These are phyloP conservation scores for Kalaharituber pfeilii DNA, from an alignment of 2,329 filamentous ascomycete genomes.

Conservation along the genomic window DNA sequence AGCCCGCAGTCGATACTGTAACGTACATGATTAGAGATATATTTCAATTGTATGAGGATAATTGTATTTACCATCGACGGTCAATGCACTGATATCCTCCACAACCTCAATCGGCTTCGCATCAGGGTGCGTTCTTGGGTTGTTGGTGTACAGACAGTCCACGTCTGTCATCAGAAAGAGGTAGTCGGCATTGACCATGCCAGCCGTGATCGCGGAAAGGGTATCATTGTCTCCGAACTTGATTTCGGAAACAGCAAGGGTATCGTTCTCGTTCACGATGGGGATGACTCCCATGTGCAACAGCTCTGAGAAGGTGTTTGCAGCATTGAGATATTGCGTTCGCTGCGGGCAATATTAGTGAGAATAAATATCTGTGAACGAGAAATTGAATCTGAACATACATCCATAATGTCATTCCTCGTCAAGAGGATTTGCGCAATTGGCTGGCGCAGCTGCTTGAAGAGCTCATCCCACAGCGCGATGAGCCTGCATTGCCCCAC, in stretches of 20 bases:
- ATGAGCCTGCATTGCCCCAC: constrained; percentile 93
- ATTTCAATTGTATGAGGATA: neutral
- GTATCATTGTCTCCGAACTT: constrained; percentile 99
- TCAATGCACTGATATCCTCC: constrained; percentile 64
- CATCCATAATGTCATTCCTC: constrained; percentile 88
- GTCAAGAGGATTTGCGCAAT: constrained; percentile 91
- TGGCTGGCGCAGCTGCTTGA: constrained; percentile 71
- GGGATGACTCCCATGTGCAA: constrained; percentile 91
- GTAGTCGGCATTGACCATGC: constrained; percentile 92
- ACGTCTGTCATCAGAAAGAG: constrained; percentile 98
- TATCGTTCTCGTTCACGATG: constrained; percentile 98
- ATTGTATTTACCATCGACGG: constrained; percentile 49
- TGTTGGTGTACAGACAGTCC: constrained; percentile 92
- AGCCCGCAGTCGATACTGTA: constrained; percentile 70
- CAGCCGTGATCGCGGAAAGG: constrained; percentile 84
- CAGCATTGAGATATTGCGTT: constrained; percentile 87
- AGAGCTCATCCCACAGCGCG: constrained; percentile 86
- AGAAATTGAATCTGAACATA: constrained; percentile 31
- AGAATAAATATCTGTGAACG: constrained; percentile 14
- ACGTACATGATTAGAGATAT: neutral
- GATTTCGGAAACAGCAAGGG: constrained; percentile 89
- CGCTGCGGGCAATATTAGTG: constrained; percentile 34
- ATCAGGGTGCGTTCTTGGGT: constrained; percentile 68
- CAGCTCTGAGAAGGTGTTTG: constrained; percentile 82
- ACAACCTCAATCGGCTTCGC: constrained; percentile 84